Conservation (phyloP, 495 filamentous ascomycete species). For the Penicillium egyptiacum region DNA sequence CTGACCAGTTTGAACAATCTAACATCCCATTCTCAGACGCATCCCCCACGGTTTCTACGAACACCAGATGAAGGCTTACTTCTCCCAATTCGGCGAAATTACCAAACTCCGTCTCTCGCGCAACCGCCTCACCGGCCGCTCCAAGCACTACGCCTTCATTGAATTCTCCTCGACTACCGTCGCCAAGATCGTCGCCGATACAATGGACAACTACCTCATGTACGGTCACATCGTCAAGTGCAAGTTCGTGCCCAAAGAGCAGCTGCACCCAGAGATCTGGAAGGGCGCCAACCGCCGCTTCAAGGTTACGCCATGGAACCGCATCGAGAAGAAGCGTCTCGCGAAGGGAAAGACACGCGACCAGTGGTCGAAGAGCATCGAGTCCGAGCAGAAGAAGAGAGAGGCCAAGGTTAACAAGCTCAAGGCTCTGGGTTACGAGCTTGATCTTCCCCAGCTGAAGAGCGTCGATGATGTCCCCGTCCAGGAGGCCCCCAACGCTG, state of each 20-base stretch:
- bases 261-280: constrained; percentile 78
- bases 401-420: constrained; percentile 67
- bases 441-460: constrained; percentile 72
- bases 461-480: constrained; percentile 58
- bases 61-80: constrained; percentile 90
- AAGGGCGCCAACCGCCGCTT: constrained; percentile 85
- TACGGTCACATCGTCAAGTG: constrained; percentile 91
- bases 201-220: constrained; percentile 97
- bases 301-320: constrained; percentile 83
- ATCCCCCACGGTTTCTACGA: constrained; percentile 97
- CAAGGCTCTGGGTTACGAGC: constrained; percentile 81
- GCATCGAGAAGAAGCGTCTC: constrained; percentile 71
- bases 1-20: constrained; percentile 13
- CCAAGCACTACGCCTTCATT: constrained; percentile 91
- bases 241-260: constrained; percentile 69
- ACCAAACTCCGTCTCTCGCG: constrained; percentile 80
- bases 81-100: constrained; percentile 91
- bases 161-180: constrained; percentile 79
- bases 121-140: constrained; percentile 81
- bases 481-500: constrained; percentile 34
- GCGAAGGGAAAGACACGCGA: constrained; percentile 68
- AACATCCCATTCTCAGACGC: constrained; percentile 46
- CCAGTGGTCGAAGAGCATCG: constrained; percentile 70
- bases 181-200: constrained; percentile 83
- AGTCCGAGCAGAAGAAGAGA: constrained; percentile 67